Evolutionary conservation across 371 early-diverging fungal genomes (phyloP).

Genomic region (Mortierella sp.): DNA sequence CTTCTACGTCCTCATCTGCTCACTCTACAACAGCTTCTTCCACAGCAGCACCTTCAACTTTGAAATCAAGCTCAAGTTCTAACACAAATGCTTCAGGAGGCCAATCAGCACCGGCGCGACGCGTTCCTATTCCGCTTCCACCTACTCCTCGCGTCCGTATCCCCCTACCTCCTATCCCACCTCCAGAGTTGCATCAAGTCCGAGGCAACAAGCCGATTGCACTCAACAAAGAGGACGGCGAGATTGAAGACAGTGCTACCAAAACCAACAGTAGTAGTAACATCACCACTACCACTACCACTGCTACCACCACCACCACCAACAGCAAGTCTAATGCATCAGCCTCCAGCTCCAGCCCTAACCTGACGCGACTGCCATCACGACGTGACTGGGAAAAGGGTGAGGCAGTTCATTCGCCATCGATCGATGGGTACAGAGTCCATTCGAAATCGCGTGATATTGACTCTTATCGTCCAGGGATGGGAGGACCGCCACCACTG

Average conservation of each 20-base stretch:
- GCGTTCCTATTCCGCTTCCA: constrained; percentile 43
- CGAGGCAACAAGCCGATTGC: constrained; percentile 19
- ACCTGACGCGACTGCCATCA: constrained; percentile 10
- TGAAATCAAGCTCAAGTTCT: background rate
- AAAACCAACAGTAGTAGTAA: no score
- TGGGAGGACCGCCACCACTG: constrained; percentile 16
- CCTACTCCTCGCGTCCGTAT: constrained; percentile 44
- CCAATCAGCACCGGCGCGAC: constrained; percentile 12
- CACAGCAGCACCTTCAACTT: background rate
- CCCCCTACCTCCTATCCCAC: constrained; percentile 41
- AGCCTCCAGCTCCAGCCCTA: no score
- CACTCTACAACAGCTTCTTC: background rate
- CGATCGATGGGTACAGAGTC: constrained; percentile 24
- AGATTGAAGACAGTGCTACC: constrained; percentile 19
- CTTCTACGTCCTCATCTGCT: constrained; percentile 6
- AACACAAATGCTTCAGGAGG: background rate
- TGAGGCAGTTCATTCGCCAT: constrained; percentile 15
- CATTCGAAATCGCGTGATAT: constrained; percentile 28
- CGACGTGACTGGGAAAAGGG: constrained; percentile 45
- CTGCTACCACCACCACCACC: background rate
- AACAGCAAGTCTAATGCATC: background rate
- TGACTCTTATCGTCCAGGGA: constrained; percentile 32
- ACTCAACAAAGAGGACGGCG: constrained; percentile 38
- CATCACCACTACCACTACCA: constrained; percentile 3
- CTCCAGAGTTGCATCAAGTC: constrained; percentile 38